Evolutionary conservation across 768 basidiomycete species (phyloP), one percentile per base, ranked within the genome.

Genomic region (Russula emetica): DNA sequence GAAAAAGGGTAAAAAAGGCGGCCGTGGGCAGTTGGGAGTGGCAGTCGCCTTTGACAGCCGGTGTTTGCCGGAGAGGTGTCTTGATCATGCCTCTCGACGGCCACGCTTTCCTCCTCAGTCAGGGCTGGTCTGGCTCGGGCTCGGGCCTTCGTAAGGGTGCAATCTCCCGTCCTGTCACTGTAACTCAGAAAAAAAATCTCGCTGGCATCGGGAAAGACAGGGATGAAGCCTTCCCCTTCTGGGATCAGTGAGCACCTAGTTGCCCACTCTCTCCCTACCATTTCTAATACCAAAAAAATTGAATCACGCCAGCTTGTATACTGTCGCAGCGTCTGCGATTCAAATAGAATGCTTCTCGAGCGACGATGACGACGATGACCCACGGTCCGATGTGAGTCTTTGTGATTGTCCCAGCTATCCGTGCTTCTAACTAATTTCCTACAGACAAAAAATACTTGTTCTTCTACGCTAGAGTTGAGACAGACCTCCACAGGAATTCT

Each of bases 191-290:
- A 78, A 88, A 87, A 76, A 91, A 82, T 5, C 78, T 95, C n/a
- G 77, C 84, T 11, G 94, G 94, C 2, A 74, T 98, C 62, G 94
- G 94, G 61, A 94, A 93, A 73, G 92, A 98, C 74, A 83, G 94
- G 68, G 94, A 96, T 71, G 94, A 95, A 69, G 92, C 93, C 0
- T 94, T 94, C 72, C 94, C 94, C 56, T 98, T 98, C 82, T 98
- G 94, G 94, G 94, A 98, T 73, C 93, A 97, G 94, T 96, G 70
- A 75, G 91, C 82, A 55, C 52, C 22, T 22, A n/a, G 36, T 13
- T 34, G 36, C 36, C 13, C 24, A 47, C n/a, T 30, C 20, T 45
- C 28, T 34, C 45, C 51, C 40, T 9, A 53, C n/a, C 18, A 56
- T 34, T 57, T 24, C 30, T 20, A n/a, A 28, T 18, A n/a, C 40